A percentile compares a stretch with the other conserved stretches of the same genome.
Evolutionary conservation across 2,329 filamentous ascomycete species (phyloP).

Genomic region (Alternaria solani): DNA sequence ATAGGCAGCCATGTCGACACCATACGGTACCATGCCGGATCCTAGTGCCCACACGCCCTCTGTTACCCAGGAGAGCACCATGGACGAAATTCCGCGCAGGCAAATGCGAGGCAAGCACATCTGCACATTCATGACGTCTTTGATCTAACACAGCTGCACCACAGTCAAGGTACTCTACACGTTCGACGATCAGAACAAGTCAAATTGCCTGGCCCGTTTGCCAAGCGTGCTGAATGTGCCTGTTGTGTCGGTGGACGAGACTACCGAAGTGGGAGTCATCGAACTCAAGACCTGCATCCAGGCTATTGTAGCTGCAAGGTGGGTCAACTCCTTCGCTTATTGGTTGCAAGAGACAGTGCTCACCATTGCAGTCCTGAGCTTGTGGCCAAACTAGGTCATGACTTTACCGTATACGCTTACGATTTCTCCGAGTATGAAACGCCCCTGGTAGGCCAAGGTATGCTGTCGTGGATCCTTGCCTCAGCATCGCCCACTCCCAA

Average conservation of each 20-base stretch:
- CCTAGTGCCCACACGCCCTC: slow-evolving; percentile 27
- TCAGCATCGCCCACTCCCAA: slow-evolving; percentile 65
- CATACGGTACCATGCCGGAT: slow-evolving; percentile 32
- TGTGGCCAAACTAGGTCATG: slow-evolving; percentile 72
- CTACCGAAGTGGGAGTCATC: slow-evolving; percentile 82
- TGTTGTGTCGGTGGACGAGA: slow-evolving; percentile 81
- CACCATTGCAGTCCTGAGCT: slow-evolving; percentile 79
- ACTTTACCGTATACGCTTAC: slow-evolving; percentile 97
- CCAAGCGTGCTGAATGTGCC: slow-evolving; percentile 81
- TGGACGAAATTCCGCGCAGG: slow-evolving; percentile 47
- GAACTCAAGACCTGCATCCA: slow-evolving; percentile 88
- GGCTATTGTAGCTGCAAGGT: slow-evolving; percentile 74
- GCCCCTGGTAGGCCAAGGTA: slow-evolving; percentile 92
- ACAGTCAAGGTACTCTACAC: slow-evolving; percentile 96
- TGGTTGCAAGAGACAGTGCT: slow-evolving; percentile 21
- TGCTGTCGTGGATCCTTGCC: slow-evolving; percentile 84
- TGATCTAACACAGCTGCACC: slow-evolving; percentile 28
- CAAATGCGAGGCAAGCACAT: slow-evolving; percentile 57
- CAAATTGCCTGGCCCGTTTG: slow-evolving; percentile 88
- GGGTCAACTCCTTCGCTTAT: slow-evolving; percentile 33
- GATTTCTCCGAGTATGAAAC: slow-evolving; percentile 96
- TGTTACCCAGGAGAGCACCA: slow-evolving; percentile 35
- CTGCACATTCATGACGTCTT: slow-evolving; percentile 10
- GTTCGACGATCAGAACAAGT: slow-evolving; percentile 87
- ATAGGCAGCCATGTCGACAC: slow-evolving; percentile 46